Evolutionary conservation across 768 basidiomycete species (phyloP), one percentile per base, ranked within the genome.

Genomic region (Fistulinella prunicolor): DNA sequence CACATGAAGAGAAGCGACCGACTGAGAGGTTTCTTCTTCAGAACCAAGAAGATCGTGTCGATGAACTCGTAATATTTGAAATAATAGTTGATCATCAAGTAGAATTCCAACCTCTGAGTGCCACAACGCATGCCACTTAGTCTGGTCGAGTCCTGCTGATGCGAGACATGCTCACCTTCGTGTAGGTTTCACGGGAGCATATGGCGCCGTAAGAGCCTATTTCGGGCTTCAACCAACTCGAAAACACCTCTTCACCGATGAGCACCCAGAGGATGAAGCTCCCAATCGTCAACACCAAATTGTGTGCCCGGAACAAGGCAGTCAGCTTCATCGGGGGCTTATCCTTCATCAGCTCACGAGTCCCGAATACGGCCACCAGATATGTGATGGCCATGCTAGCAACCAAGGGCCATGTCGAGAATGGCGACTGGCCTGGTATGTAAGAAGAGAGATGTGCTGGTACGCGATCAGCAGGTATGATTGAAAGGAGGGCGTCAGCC

Each of bases 21-120:
- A 94, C 93, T 84, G 42, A 98, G 77, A 10, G 89, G 90, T 70
- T 97, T 98, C 81, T 97, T 98, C 82, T 95, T 98, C 60, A 95
- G 73, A 24, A 87, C 88, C 47, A 98, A 82, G 79, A 97, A 97
- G 53, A 96, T 78, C 20, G 94, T 97, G 75, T 97, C 94, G 53
- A 93, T 64, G 49, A 96, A 79, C 70, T 98, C 94, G 55, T 94
- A 74, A 70, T 95, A 97, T 68, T 96, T 95, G 80, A 95, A 88
- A 70, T 85, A 92, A 73, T 96, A 98, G 75, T 98, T 98, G 73
- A 96, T 73, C 73, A 95, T 93, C 74, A 97, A 89, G 75, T 89
- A 96, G 61, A 92, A 85, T 71, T 95, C 87, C 71, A 96, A 71
- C 61, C 81, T 81, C 92, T 94, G 60, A 21, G 46, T 35, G 22